Evolutionary conservation across 1,284 basidiomycete genomes (phyloP), one percentile per base, ranked within the genome.

Genomic region (Clitocybe nebularis): DNA sequence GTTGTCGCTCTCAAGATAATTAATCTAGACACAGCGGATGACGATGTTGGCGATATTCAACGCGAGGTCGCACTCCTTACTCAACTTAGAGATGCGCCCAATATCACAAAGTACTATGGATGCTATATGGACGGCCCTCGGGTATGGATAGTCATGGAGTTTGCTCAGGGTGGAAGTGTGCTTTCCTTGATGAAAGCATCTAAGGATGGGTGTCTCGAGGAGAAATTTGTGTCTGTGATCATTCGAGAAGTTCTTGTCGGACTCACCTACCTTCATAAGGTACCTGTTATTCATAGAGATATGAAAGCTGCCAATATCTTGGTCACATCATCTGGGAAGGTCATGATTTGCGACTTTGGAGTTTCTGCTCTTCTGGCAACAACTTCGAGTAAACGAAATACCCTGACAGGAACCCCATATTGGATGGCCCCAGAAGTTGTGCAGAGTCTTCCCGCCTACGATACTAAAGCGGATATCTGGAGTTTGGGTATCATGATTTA

Each of bases 391-490:
- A 98, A 97, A 63, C 80, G 94, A 16, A 93, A 92, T 36, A 98
- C 94, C 0, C 81, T 97, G 51, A 91, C 94, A 47, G 95, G 95
- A 1, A 98, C 95, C 0, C 94, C 93, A 0, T 92, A 95, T 61
- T 98, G 94, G 94, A 98, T 98, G 95, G 94, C 94, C 0, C 94
- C 94, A 0, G 95, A 98, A 64, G 93, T 98, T 4, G 89, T 95
- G 11, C 88, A 92, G 48, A 82, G 85, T 28, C 82, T 87, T 2
- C 82, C 89, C 23, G 75, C 85, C 33, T 99, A 99, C 62, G 94
- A 98, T 57, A 86, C 88, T 22, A 92, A 93, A 58, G 95, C 94
- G 3, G 95, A 98, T 58, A 92, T 98, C 38, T 98, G 94, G 94
- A 93, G 90, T 55, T 66, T 98, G 44, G 94, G 94, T 4, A 94